These are phyloP conservation scores for Ogataea degrootiae DNA, from an alignment of 805 yeast genomes.

Conservation along the genomic window DNA sequence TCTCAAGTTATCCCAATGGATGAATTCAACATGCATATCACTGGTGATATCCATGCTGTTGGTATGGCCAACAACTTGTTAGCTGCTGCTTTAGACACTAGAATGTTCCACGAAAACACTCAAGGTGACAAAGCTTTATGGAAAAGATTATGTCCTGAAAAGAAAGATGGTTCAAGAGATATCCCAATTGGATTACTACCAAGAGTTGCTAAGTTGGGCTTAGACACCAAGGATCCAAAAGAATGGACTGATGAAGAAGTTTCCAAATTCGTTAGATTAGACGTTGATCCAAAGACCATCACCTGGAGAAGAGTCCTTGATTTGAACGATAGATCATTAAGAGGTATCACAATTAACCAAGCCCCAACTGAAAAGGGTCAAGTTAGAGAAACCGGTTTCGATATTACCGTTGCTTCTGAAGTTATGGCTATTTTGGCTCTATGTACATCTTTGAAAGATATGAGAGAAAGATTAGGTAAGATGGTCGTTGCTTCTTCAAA, in stretches of 20 bases:
- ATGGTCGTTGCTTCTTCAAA: slow-evolving; percentile 83
- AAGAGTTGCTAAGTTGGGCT: slow-evolving; percentile 78
- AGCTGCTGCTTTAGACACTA: slow-evolving; percentile 95
- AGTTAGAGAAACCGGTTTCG: slow-evolving; percentile 85
- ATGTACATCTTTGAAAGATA: slow-evolving; percentile 69
- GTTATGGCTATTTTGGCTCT: slow-evolving; percentile 94
- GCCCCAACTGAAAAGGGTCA: slow-evolving; percentile 92
- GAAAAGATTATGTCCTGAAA: slow-evolving; percentile 80
- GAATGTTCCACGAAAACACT: slow-evolving; percentile 91
- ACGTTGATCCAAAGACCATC: slow-evolving; percentile 85
- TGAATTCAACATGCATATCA: slow-evolving; percentile 94
- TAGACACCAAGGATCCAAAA: slow-evolving; percentile 73
- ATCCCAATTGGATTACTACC: slow-evolving; percentile 77
- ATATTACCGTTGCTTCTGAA: slow-evolving; percentile 94
- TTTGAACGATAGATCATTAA: slow-evolving; percentile 84
- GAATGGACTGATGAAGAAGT: slow-evolving; percentile 76
- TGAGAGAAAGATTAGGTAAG: slow-evolving; percentile 82
- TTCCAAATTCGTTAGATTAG: slow-evolving; percentile 69
- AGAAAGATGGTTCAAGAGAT: slow-evolving; percentile 66
- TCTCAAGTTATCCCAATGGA: slow-evolving; percentile 99
- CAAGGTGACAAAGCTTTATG: slow-evolving; percentile 75
- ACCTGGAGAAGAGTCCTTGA: slow-evolving; percentile 93
- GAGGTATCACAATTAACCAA: slow-evolving; percentile 85
- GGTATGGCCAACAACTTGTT: slow-evolving; percentile 88
- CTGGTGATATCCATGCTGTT: slow-evolving; percentile 97